phyloP scores from a whole-genome alignment of 345 rosid genomes.

The Pistacia vera region DNA sequence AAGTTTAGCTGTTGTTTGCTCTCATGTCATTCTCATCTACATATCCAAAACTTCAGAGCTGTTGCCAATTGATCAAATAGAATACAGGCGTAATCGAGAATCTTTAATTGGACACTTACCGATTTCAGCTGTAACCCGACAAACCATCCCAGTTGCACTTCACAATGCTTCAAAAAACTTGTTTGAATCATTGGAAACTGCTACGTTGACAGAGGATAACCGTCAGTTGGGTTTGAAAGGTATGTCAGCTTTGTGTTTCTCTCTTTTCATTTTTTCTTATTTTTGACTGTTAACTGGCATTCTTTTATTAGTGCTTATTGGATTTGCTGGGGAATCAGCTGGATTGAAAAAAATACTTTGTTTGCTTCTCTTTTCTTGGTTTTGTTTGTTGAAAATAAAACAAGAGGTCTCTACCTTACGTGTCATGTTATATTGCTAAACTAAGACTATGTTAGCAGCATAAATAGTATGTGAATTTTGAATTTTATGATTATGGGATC shows the following conservation, averaged over 20 bases:
- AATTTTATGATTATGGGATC: too few species aligned
- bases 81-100: not conserved
- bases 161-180: slow-evolving; percentile 20
- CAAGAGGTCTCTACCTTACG: too few species aligned
- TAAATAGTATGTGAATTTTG: too few species aligned
- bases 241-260: not conserved
- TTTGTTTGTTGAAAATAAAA: too few species aligned
- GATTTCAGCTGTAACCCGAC: slow-evolving; percentile 3
- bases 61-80: slow-evolving; percentile 14
- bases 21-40: slow-evolving; percentile 42
- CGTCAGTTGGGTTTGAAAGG: slow-evolving; percentile 21
- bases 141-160: slow-evolving; percentile 13
- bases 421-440: too few species aligned
- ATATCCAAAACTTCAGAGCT: slow-evolving; percentile 42
- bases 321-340: too few species aligned
- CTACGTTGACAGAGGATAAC: slow-evolving; percentile 3
- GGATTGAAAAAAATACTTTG: too few species aligned
- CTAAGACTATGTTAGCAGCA: too few species aligned
- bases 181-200: slow-evolving; percentile 14
- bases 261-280: not conserved
- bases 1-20: slow-evolving; percentile 40
- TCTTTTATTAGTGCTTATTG: not conserved
- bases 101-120: not conserved
- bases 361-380: too few species aligned
- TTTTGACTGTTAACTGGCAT: not conserved